These are phyloP conservation scores for Botryotinia globosa DNA, from an alignment of 2,329 filamentous ascomycete genomes.

Conservation along the genomic window DNA sequence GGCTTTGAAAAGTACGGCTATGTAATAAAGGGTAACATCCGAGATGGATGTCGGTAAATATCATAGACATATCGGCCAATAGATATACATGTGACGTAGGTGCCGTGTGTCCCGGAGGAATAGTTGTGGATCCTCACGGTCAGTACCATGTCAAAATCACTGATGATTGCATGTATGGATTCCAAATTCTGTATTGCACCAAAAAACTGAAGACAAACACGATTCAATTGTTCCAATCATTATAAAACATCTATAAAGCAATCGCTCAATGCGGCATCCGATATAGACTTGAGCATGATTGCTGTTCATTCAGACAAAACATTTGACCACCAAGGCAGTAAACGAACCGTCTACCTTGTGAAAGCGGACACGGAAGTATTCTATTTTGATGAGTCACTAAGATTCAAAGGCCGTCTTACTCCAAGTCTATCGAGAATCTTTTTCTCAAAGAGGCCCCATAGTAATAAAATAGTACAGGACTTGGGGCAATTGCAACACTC, in stretches of 20 bases:
- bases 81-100: neutral
- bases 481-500: slow-evolving; percentile 46
- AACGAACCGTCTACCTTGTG: neutral
- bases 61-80: neutral
- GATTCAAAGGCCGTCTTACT: neutral
- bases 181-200: neutral
- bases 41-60: neutral
- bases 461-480: slow-evolving; percentile 48
- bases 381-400: neutral
- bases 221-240: neutral
- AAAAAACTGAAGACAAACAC: neutral
- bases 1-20: neutral
- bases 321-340: neutral
- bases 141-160: neutral
- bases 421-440: slow-evolving; percentile 43
- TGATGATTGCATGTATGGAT: neutral
- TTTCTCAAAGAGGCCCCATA: slow-evolving; percentile 48
- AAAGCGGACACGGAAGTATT: neutral
- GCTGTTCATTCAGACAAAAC: neutral
- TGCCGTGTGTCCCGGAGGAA: neutral
- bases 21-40: neutral
- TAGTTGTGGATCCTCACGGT: neutral
- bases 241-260: neutral
- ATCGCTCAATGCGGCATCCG: neutral
- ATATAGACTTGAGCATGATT: neutral